Percentiles rank a stretch among this genome's conserved stretches.
Conservation (phyloP, 2,329 filamentous ascomycete genomes). For the Fusarium zealandicum region DNA sequence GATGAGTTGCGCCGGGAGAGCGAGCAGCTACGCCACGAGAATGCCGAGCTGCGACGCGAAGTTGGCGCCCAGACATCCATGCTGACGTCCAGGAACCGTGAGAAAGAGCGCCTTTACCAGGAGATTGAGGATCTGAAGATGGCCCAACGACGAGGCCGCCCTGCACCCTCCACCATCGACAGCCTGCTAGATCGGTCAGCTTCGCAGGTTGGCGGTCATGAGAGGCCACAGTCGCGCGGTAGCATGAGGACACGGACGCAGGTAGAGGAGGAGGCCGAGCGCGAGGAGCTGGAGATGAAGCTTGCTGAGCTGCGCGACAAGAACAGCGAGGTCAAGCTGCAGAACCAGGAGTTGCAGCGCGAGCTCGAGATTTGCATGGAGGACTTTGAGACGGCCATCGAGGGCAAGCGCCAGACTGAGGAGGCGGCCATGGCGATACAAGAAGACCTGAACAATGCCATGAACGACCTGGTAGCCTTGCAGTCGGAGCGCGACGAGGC, state of each 20-base stretch:
- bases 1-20: slow-evolving; percentile 76
- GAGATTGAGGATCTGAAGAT: slow-evolving; percentile 98
- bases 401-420: slow-evolving; percentile 67
- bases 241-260: slow-evolving; percentile 74
- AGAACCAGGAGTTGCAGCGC: slow-evolving; percentile 86
- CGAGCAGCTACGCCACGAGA: slow-evolving; percentile 87
- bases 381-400: slow-evolving; percentile 78
- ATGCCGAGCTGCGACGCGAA: slow-evolving; percentile 88
- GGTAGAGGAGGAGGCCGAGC: slow-evolving; percentile 73
- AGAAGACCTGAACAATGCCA: slow-evolving; percentile 79
- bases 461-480: slow-evolving; percentile 80
- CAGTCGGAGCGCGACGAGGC: slow-evolving; percentile 89
- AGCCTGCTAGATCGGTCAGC: slow-evolving; percentile 95
- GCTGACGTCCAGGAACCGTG: slow-evolving; percentile 93
- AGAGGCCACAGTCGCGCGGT: slow-evolving; percentile 75
- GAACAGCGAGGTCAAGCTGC: slow-evolving; percentile 83
- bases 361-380: slow-evolving; percentile 81
- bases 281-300: slow-evolving; percentile 85
- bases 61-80: slow-evolving; percentile 96
- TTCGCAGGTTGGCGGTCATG: slow-evolving; percentile 75
- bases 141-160: slow-evolving; percentile 74
- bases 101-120: slow-evolving; percentile 93
- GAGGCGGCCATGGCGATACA: slow-evolving; percentile 69
- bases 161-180: slow-evolving; percentile 74
- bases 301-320: slow-evolving; percentile 86